phyloP scores from a whole-genome alignment of 164 flowering plant genomes.

The Aristolochia fimbriata region DNA sequence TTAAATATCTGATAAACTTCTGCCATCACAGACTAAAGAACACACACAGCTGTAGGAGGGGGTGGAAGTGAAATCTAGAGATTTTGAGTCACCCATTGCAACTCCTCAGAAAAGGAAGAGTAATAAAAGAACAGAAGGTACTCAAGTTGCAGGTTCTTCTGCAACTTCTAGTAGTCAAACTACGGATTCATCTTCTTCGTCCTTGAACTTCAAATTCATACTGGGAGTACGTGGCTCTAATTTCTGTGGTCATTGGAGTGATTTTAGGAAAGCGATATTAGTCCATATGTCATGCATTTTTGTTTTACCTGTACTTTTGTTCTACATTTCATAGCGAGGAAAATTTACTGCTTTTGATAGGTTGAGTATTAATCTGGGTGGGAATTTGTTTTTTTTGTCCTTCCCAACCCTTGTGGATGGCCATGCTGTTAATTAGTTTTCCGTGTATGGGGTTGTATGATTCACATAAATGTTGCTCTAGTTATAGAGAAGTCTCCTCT shows the following conservation, averaged over 20 bases:
- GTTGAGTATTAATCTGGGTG: constrained; percentile 14
- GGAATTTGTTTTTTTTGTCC: constrained; percentile 28
- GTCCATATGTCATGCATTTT: constrained; percentile 1
- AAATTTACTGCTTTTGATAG: constrained; percentile 9
- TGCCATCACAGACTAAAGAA: constrained; percentile 31
- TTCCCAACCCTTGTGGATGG: constrained; percentile 13
- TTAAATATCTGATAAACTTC: background rate
- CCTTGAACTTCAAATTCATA: constrained; percentile 43
- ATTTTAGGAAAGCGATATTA: constrained; percentile 82
- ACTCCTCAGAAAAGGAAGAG: constrained; percentile 64
- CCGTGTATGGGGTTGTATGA: too few species aligned
- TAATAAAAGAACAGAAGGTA: constrained; percentile 54
- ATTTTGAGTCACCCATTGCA: constrained; percentile 38
- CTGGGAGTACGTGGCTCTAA: constrained; percentile 69
- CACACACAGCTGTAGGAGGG: constrained; percentile 26
- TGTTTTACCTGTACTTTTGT: background rate
- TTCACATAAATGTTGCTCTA: too few species aligned
- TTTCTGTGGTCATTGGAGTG: constrained; percentile 72
- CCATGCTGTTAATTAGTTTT: too few species aligned
- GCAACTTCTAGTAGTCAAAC: constrained; percentile 13
- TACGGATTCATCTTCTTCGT: constrained; percentile 23
- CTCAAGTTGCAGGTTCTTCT: constrained; percentile 30
- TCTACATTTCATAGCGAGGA: constrained; percentile 4
- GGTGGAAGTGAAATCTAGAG: constrained; percentile 60
- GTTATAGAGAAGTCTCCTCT: too few species aligned